These are phyloP conservation scores for Psidium friedrichsthalianum DNA, from an alignment of 345 rosid species.

Conservation along the genomic window DNA sequence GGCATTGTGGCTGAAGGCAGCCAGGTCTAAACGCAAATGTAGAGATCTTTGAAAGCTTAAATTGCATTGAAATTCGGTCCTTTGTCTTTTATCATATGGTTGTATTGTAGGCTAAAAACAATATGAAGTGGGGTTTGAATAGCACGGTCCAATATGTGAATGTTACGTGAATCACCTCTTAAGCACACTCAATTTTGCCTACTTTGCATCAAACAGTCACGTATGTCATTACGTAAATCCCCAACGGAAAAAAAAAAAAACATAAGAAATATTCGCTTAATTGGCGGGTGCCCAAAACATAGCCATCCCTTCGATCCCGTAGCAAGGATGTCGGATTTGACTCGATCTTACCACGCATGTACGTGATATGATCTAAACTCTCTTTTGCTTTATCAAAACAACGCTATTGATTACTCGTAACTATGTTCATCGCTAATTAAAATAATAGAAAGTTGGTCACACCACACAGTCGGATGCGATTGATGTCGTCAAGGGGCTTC, in stretches of 20 bases:
- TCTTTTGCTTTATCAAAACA: no score
- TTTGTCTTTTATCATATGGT: background rate
- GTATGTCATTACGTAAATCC: background rate
- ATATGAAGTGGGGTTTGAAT: background rate
- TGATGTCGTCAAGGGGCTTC: background rate
- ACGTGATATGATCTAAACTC: background rate
- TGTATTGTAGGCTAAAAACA: background rate
- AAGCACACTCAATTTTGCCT: background rate
- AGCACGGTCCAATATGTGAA: background rate
- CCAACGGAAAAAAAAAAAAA: no score
- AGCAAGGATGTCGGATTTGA: background rate
- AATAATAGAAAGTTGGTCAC: background rate
- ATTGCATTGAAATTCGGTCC: background rate
- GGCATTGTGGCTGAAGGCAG: background rate
- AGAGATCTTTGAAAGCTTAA: background rate
- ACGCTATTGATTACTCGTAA: no score
- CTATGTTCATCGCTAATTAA: background rate
- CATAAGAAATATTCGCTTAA: no score
- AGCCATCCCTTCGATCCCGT: background rate
- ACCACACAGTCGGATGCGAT: background rate
- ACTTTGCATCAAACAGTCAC: background rate
- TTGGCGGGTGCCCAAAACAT: no score
- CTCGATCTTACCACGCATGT: background rate
- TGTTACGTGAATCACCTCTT: background rate
- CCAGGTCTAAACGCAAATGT: background rate